Evolutionary conservation across 2,329 filamentous ascomycete genomes (phyloP), one percentile per base, ranked within the genome.

Genomic region (Alternaria viburni): DNA sequence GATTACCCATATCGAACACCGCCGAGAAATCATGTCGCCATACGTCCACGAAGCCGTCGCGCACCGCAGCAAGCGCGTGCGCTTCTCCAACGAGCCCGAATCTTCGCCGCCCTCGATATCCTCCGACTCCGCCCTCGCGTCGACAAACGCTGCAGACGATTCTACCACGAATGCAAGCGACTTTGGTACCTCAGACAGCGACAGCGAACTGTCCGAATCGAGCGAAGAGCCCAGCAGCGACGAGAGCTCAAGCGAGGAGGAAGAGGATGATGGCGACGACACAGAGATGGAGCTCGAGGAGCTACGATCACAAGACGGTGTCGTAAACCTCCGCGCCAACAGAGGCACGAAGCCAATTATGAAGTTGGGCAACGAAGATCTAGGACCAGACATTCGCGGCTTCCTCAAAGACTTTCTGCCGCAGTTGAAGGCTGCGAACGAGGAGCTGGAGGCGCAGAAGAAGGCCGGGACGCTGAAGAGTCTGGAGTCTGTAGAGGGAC

Each of bases 321-420:
- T 77, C 10, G 69, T 74, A 9, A 77, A 78, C 17, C 57, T 78
- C 32, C 67, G 73, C 17, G 74, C 74, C 10, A 74, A 77, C 21
- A 63, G 71, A 57, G 75, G 74, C 5, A 62, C 71, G 57, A 79
- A 78, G 59, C 77, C 77, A 2, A 62, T 60, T 25, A 78, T 79
- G 64, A 79, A 70, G 61, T 49, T 77, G 10, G 57, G 66, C 21
- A 54, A 69, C 12, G 62, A 71, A 1, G 75, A 76, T 13, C 45
- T 73, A 10, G 74, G 70, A 1, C 68, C 73, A 6, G 75, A 80
- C 26, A 73, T 80, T 45, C 70, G 74, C 6, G 64, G 66, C 4
- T 79, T 81, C 30, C 72, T 84, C 47, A 79, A 80, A 32, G 71
- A 76, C 19, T 83, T 84, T 59, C 69, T 84, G 28, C 82, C 82